These are phyloP conservation scores for Beauveria sp. DNA, from an alignment of 2,329 filamentous ascomycete species.

Conservation along the genomic window DNA sequence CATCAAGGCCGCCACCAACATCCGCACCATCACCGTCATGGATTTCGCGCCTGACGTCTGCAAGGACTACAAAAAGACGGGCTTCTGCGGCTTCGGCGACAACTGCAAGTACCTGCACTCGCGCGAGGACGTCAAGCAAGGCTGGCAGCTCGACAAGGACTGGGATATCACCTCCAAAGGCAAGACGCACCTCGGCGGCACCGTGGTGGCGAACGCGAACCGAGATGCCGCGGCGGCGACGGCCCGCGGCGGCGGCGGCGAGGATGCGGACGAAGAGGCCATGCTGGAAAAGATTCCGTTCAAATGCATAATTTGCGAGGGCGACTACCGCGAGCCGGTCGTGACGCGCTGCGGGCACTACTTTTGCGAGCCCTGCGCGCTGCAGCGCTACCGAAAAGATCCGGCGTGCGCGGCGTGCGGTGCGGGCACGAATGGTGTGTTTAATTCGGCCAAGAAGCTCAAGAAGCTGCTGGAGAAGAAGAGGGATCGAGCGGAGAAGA, in stretches of 20 bases:
- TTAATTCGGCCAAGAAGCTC: conserved; percentile 78
- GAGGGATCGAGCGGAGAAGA: conserved; percentile 50
- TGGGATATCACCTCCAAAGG: conserved; percentile 82
- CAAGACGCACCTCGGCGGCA: conserved; percentile 54
- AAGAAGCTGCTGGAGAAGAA: conserved; percentile 74
- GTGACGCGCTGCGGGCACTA: conserved; percentile 91
- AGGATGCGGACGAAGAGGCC: conserved; percentile 55
- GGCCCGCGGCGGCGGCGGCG: conserved; percentile 25
- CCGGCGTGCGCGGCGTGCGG: conserved; percentile 83
- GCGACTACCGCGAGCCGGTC: conserved; percentile 70
- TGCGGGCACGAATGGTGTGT: conserved; percentile 77
- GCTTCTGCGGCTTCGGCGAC: conserved; percentile 46
- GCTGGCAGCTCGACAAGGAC: conserved; percentile 90
- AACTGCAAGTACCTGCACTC: conserved; percentile 76
- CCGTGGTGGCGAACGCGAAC: conserved; percentile 52
- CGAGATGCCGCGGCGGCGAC: conserved; percentile 26
- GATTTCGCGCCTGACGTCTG: conserved; percentile 92
- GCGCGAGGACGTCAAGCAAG: conserved; percentile 74
- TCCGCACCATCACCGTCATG: conserved; percentile 81
- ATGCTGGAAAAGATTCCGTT: conserved; percentile 81
- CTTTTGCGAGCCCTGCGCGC: conserved; percentile 85
- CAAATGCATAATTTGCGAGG: conserved; percentile 78
- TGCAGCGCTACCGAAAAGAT: conserved; percentile 79
- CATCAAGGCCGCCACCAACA: conserved; percentile 79
- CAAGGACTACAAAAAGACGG: conserved; percentile 85